phyloP scores from a whole-genome alignment of 1,139 yeast genomes.

The Yamadazyma kanchanaburiensis region DNA sequence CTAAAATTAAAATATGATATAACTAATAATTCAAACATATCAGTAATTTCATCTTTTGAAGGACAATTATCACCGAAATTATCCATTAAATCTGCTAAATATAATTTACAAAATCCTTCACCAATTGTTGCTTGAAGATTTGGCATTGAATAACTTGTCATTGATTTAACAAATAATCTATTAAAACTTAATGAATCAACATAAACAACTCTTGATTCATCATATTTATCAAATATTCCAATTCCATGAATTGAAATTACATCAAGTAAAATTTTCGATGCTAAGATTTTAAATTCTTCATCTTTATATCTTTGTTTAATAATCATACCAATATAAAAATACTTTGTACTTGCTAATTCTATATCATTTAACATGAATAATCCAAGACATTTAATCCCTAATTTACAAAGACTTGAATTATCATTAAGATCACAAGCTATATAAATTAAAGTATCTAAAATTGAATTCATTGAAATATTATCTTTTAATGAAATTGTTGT shows the following conservation, averaged over 20 bases:
- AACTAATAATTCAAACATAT: conserved; percentile 65
- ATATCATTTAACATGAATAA: conserved; percentile 72
- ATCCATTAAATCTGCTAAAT: conserved; percentile 67
- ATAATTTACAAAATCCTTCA: conserved; percentile 81
- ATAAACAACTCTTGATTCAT: conserved; percentile 33
- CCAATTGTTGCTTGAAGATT: conserved; percentile 78
- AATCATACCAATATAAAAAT: conserved; percentile 59
- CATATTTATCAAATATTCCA: conserved; percentile 48
- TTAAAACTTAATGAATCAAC: conserved; percentile 62
- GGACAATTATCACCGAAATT: conserved; percentile 13
- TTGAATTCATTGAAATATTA: conserved; percentile 66
- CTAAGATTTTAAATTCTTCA: conserved; percentile 55
- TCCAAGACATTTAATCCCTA: conserved; percentile 77
- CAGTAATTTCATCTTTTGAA: conserved; percentile 17
- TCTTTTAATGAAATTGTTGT: conserved; percentile 63
- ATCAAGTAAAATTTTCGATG: conserved; percentile 74
- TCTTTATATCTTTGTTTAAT: conserved; percentile 50
- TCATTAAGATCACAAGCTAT: conserved; percentile 72
- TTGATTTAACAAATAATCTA: conserved; percentile 63
- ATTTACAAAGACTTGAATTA: conserved; percentile 52
- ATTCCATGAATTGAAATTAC: conserved; percentile 75
- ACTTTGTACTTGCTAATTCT: conserved; percentile 58
- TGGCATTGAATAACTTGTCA: conserved; percentile 56
- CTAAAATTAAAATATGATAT: conserved; percentile 73
- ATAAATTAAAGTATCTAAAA: conserved; percentile 74